Conservation (phyloP, 306 rosid genomes). For the Urtica urens region DNA sequence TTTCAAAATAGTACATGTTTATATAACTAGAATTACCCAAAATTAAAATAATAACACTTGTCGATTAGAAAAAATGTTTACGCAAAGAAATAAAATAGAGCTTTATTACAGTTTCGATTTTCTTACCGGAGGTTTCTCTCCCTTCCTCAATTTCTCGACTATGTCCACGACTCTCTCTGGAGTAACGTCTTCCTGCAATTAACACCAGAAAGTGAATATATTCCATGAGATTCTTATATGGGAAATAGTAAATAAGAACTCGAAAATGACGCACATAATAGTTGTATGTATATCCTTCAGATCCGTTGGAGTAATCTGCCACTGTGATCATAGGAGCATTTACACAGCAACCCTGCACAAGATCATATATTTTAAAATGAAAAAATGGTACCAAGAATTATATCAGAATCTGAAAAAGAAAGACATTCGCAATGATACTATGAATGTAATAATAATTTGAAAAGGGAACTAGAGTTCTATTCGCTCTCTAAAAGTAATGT, state of each 20-base stretch:
- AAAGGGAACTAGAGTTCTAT: no score
- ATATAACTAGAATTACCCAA: no score
- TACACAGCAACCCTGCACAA: constrained; percentile 86
- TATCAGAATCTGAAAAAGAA: no score
- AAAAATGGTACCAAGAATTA: constrained; percentile 11
- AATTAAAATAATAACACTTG: no score
- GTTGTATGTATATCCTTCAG: constrained; percentile 82
- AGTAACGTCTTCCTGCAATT: constrained; percentile 88
- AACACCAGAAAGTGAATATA: constrained; percentile 9
- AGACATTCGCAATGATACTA: no score
- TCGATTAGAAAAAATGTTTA: no score
- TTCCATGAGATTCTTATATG: background rate
- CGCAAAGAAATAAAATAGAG: constrained; percentile 6
- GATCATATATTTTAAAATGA: no score
- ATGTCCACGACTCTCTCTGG: constrained; percentile 70
- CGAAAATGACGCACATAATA: constrained; percentile 60
- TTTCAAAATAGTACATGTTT: no score
- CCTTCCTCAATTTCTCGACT: constrained; percentile 71
- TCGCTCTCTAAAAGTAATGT: no score
- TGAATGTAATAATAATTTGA: no score
- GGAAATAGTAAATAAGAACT: background rate
- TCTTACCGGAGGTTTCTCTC: constrained; percentile 87
- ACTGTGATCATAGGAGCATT: constrained; percentile 99
- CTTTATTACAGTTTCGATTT: background rate
- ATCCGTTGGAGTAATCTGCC: constrained; percentile 93